Conservation (phyloP, 495 filamentous ascomycete genomes). For the Jackrogersella multiformis region DNA sequence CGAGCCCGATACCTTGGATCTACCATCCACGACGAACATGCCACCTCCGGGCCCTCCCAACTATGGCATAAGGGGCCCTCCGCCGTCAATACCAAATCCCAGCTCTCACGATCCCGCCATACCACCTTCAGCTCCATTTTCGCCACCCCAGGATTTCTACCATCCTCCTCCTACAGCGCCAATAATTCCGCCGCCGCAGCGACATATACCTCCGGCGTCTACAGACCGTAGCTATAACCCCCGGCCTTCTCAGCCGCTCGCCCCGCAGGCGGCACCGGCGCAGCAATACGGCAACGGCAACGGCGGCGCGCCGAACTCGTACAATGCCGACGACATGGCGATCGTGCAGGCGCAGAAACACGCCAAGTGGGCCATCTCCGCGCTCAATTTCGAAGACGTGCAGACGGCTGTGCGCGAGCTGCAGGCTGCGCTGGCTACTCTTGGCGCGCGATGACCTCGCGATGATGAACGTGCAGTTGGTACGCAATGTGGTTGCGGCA, state of each 20-base stretch:
- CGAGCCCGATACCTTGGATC: constrained; percentile 35
- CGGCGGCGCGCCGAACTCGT: constrained; percentile 10
- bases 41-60: constrained; percentile 32
- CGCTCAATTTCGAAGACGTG: constrained; percentile 95
- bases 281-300: constrained; percentile 37
- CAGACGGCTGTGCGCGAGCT: constrained; percentile 89
- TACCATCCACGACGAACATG: constrained; percentile 43
- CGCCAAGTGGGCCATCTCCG: constrained; percentile 96
- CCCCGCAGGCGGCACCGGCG: constrained; percentile 11
- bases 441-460: constrained; percentile 61
- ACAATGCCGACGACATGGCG: constrained; percentile 71
- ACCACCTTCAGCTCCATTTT: constrained; percentile 24
- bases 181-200: constrained; percentile 26
- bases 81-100: constrained; percentile 36
- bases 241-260: constrained; percentile 28
- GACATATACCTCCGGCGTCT: constrained; percentile 26
- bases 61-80: constrained; percentile 17
- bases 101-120: constrained; percentile 43
- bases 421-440: constrained; percentile 71
- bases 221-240: constrained; percentile 28
- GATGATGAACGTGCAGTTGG: not conserved
- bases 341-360: constrained; percentile 89
- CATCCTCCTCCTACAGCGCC: constrained; percentile 27
- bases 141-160: constrained; percentile 42
- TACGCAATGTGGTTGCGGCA: not conserved